Conservation (phyloP, 2,329 filamentous ascomycete genomes). For the Atkinsonella texensis region DNA sequence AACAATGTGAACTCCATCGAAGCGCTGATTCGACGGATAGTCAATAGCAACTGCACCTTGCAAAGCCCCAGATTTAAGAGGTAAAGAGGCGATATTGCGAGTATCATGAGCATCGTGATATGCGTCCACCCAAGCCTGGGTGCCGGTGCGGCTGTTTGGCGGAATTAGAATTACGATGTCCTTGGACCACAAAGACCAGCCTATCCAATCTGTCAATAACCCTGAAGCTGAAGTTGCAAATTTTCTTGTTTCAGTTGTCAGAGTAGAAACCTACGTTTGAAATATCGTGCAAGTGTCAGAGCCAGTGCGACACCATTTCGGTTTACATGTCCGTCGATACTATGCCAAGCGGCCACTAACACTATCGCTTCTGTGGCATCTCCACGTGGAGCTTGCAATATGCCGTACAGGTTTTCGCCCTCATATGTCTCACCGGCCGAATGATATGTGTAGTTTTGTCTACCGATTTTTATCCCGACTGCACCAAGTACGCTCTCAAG, state of each 20-base stretch:
- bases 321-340: constrained; percentile 67
- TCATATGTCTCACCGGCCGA: constrained; percentile 61
- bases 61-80: constrained; percentile 83
- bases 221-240: background rate
- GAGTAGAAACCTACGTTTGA: constrained; percentile 51
- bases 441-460: constrained; percentile 77
- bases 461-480: constrained; percentile 74
- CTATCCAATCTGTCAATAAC: constrained; percentile 23
- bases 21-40: constrained; percentile 73
- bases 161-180: constrained; percentile 90
- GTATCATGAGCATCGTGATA: constrained; percentile 85
- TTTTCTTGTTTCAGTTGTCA: background rate
- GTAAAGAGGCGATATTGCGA: constrained; percentile 57
- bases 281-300: constrained; percentile 81
- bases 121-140: constrained; percentile 94
- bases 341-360: constrained; percentile 78
- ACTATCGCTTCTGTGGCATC: constrained; percentile 97
- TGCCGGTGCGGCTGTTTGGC: constrained; percentile 77
- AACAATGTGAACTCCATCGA: constrained; percentile 78
- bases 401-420: constrained; percentile 86
- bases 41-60: constrained; percentile 92
- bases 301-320: constrained; percentile 77
- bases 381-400: constrained; percentile 84
- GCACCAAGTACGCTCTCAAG: constrained; percentile 65
- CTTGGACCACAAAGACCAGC: constrained; percentile 98